These are phyloP conservation scores for Vaccinium macrocarpon DNA, from an alignment of 148 eudicot genomes.

Conservation along the genomic window DNA sequence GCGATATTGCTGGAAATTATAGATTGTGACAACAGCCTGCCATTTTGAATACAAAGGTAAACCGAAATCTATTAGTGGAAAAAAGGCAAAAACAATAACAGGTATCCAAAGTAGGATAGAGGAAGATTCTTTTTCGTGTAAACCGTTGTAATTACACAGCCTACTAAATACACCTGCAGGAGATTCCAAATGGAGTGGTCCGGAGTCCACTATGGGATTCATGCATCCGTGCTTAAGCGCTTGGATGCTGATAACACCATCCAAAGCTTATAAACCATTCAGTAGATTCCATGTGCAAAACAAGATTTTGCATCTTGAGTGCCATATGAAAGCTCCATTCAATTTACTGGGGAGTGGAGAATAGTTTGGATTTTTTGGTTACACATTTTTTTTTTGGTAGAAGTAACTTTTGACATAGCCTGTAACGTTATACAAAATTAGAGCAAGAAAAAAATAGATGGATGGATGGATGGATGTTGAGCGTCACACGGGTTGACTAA, in stretches of 20 bases:
- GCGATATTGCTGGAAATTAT: constrained; percentile 37
- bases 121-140: background rate
- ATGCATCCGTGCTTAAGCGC: background rate
- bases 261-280: background rate
- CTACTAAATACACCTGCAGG: background rate
- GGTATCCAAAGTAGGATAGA: background rate
- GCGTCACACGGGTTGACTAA: background rate
- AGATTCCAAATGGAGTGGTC: background rate
- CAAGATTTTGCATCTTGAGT: background rate
- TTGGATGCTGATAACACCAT: background rate
- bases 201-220: background rate
- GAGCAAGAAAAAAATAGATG: background rate
- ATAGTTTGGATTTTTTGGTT: background rate
- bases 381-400: background rate
- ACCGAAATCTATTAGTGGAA: background rate
- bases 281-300: background rate
- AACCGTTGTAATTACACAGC: background rate
- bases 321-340: background rate
- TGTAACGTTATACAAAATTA: background rate
- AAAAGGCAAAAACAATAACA: background rate
- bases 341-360: background rate
- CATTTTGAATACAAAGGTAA: background rate
- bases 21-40: constrained; percentile 63
- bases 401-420: background rate
- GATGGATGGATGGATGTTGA: background rate